Percentiles rank a stretch among this genome's conserved stretches.
phyloP scores from a whole-genome alignment of 2,329 filamentous ascomycete genomes.

The Onygenales sp. region DNA sequence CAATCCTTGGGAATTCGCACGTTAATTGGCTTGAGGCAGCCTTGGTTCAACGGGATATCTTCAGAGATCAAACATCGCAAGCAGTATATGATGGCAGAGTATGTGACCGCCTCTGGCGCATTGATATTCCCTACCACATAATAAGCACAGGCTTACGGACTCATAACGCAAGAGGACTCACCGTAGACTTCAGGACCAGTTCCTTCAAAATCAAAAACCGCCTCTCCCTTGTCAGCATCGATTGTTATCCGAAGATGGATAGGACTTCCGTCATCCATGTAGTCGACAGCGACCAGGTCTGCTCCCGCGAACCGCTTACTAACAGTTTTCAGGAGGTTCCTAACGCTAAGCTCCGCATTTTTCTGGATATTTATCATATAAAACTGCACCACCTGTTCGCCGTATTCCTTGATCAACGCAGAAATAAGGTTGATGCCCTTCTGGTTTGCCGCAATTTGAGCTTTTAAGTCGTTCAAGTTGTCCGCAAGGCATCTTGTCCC shows the following conservation, averaged over 20 bases:
- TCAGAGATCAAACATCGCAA: slow-evolving; percentile 64
- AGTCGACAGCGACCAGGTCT: slow-evolving; percentile 60
- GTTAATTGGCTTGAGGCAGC: slow-evolving; percentile 63
- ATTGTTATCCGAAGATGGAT: slow-evolving; percentile 66
- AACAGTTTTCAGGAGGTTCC: slow-evolving; percentile 58
- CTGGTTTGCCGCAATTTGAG: slow-evolving; percentile 72
- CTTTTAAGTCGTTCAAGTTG: slow-evolving; percentile 74
- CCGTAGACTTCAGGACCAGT: slow-evolving; percentile 68
- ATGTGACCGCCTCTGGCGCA: slow-evolving; percentile 67
- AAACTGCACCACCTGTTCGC: slow-evolving; percentile 61
- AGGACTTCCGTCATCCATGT: slow-evolving; percentile 76
- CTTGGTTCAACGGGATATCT: slow-evolving; percentile 75
- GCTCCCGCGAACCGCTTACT: slow-evolving; percentile 55
- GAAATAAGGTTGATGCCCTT: slow-evolving; percentile 68
- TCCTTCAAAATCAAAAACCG: slow-evolving; percentile 66
- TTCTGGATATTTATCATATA: slow-evolving; percentile 73
- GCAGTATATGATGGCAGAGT: slow-evolving; percentile 73
- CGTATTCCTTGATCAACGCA: slow-evolving; percentile 63
- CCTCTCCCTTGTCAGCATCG: slow-evolving; percentile 59
- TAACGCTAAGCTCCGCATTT: slow-evolving; percentile 65
- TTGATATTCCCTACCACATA: slow-evolving; percentile 53
- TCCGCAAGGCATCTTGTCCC: slow-evolving; percentile 67
- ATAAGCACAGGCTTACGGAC: background rate
- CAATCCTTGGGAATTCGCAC: slow-evolving; percentile 61
- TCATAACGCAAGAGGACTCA: slow-evolving; percentile 17